Evolutionary conservation across 2,329 filamentous ascomycete species (phyloP), one percentile per base, ranked within the genome.

Genomic region (Cercospora beticola): DNA sequence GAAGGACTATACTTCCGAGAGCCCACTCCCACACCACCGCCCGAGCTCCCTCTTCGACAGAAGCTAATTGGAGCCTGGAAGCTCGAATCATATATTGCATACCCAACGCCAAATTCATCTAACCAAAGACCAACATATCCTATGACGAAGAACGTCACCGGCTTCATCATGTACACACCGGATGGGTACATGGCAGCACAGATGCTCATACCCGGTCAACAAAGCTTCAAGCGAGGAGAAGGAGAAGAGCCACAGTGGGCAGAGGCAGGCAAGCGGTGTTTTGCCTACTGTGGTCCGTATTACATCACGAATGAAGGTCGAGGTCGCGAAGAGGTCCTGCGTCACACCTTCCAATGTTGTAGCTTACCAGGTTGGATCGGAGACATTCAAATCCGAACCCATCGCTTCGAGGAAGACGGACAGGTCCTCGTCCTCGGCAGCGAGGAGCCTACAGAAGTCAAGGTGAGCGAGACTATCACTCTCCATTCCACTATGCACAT

Each of bases 111-210:
- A 4, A 65, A 74, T n/a, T 79, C 76, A n/a, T 68, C 72, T 8
- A 73, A 78, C 28, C 77, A 78, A 68, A 69, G 77, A 54, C 75
- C 76, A 6, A 78, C 76, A 12, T 79, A 76, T 62, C 79, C 79
- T 12, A 79, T 79, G 76, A 79, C 78, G n/a, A 74, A 76, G 65
- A 77, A 77, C 64, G 76, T 77, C 52, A 76, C 75, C 8, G 79
- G 79, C 14, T 78, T 78, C 69, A 79, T 80, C 68, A 75, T 80
- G 73, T 80, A 80, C 72, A 80, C 79, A 0, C 77, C 78, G 10
- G 78, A 80, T 69, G 78, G 79, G 30, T 79, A 81, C 73, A 78
- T 81, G 76, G 78, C 77, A 14, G 78, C 78, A 30, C 76, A 79
- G 67, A 77, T 81, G 72, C 70, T 78, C 56, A 79, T 78, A 9